A percentile compares a stretch with the other conserved stretches of the same genome.
These are phyloP conservation scores for Irpex lacteus DNA, from an alignment of 1,284 basidiomycete genomes.

Conservation along the genomic window DNA sequence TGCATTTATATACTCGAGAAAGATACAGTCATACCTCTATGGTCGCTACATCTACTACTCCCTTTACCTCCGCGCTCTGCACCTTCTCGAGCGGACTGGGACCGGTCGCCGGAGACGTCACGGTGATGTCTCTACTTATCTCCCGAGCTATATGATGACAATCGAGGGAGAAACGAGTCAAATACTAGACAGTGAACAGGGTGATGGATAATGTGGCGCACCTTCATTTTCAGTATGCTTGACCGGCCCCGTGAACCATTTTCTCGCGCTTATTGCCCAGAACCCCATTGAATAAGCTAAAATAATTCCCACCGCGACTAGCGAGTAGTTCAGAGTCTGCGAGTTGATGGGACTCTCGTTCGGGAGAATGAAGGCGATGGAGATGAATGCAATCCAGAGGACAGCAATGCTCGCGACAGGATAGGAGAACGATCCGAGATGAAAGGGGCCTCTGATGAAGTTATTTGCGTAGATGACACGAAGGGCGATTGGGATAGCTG, in stretches of 20 bases:
- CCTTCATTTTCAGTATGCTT: slow-evolving; percentile 57
- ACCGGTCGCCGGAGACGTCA: slow-evolving; percentile 36
- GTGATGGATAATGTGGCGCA: background rate
- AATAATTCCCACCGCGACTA: slow-evolving; percentile 73
- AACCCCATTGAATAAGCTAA: slow-evolving; percentile 57
- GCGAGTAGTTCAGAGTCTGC: slow-evolving; percentile 71
- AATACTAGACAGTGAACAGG: too few relatives aligned
- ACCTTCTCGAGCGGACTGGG: slow-evolving; percentile 8
- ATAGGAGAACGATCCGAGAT: slow-evolving; percentile 60
- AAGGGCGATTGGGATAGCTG: slow-evolving; percentile 65
- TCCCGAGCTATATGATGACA: slow-evolving; percentile 33
- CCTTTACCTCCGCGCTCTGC: background rate
- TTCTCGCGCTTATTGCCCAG: slow-evolving; percentile 66
- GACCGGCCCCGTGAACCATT: slow-evolving; percentile 68
- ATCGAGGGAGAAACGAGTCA: background rate
- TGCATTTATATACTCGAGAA: too few relatives aligned
- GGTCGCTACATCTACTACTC: too few relatives aligned
- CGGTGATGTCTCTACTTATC: slow-evolving; percentile 41
- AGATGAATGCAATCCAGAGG: slow-evolving; percentile 59
- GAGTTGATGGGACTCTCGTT: slow-evolving; percentile 65
- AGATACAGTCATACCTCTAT: too few relatives aligned
- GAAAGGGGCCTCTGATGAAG: slow-evolving; percentile 71
- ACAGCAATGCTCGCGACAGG: slow-evolving; percentile 53
- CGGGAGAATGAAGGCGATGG: slow-evolving; percentile 66
- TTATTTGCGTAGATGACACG: slow-evolving; percentile 56